phyloP scores from a whole-genome alignment of 2,329 filamentous ascomycete genomes.

The Calonectria hawksworthii region DNA sequence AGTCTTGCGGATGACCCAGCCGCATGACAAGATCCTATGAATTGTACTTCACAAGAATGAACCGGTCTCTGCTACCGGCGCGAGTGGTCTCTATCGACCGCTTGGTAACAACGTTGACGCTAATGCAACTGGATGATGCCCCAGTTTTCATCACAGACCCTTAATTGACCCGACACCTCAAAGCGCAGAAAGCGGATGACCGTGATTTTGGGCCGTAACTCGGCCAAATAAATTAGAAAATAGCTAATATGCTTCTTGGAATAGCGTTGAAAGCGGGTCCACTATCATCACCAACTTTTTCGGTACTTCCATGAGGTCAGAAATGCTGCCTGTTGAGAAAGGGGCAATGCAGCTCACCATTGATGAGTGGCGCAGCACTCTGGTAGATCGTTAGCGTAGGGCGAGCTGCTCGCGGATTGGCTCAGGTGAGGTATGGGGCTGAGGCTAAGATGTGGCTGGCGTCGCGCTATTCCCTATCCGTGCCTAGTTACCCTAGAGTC shows the following conservation, averaged over 20 bases:
- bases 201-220: background rate
- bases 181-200: background rate
- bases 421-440: background rate
- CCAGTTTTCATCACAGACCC: background rate
- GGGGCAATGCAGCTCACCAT: background rate
- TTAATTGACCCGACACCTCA: background rate
- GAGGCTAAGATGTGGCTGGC: background rate
- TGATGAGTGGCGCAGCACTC: background rate
- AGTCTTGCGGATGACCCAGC: too few species aligned
- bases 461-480: background rate
- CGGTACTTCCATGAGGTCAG: fast-evolving
- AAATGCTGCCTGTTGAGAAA: background rate
- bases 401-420: background rate
- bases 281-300: background rate
- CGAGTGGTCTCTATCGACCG: too few species aligned
- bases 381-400: too few species aligned
- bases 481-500: background rate
- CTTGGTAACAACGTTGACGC: background rate
- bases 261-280: background rate
- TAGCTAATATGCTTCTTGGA: background rate
- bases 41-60: too few species aligned
- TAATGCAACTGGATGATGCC: background rate
- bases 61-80: too few species aligned
- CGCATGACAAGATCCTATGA: too few species aligned
- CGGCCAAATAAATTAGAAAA: background rate